Percentiles rank a stretch among this genome's conserved stretches.
These are phyloP conservation scores for Sodiomyces alkalinus DNA, from an alignment of 2,329 filamentous ascomycete genomes.

Conservation along the genomic window DNA sequence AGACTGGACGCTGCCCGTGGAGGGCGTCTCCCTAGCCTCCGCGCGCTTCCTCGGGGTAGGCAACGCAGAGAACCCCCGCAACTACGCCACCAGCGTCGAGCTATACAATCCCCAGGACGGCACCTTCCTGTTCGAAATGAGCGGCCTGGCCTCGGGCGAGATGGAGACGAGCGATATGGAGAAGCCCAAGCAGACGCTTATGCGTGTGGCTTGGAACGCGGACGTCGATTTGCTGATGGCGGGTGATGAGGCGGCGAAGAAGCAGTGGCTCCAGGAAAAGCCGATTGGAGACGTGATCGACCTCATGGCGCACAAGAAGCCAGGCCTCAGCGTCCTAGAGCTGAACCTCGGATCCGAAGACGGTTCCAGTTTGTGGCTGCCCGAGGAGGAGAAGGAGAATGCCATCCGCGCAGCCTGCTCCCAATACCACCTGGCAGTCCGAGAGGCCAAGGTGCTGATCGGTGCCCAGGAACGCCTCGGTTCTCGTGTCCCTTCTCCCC, in stretches of 20 bases:
- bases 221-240: conserved; percentile 9
- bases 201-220: conserved; percentile 9
- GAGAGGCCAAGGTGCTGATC: conserved; percentile 3
- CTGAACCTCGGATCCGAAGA: conserved; percentile 12
- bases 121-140: conserved; percentile 8
- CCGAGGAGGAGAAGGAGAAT: conserved; percentile 1
- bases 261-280: conserved; percentile 1
- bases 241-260: neutral
- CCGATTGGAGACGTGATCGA: conserved; percentile 12
- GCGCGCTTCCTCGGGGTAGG: conserved; percentile 6
- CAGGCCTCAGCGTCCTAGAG: conserved; percentile 17
- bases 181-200: conserved; percentile 11
- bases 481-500: neutral
- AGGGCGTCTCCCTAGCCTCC: neutral
- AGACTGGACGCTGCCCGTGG: neutral
- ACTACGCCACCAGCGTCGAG: conserved; percentile 2
- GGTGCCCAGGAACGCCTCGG: conserved; percentile 1
- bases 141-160: conserved; percentile 8
- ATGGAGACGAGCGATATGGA: conserved; percentile 9
- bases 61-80: conserved; percentile 4
- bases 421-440: conserved; percentile 6
- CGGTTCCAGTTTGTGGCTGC: conserved; percentile 13
- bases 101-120: conserved; percentile 10
- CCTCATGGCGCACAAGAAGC: conserved; percentile 19
- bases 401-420: conserved; percentile 5